Evolutionary conservation across 306 rosid species (phyloP).

Genomic region (Sechiopsis laciniata): DNA sequence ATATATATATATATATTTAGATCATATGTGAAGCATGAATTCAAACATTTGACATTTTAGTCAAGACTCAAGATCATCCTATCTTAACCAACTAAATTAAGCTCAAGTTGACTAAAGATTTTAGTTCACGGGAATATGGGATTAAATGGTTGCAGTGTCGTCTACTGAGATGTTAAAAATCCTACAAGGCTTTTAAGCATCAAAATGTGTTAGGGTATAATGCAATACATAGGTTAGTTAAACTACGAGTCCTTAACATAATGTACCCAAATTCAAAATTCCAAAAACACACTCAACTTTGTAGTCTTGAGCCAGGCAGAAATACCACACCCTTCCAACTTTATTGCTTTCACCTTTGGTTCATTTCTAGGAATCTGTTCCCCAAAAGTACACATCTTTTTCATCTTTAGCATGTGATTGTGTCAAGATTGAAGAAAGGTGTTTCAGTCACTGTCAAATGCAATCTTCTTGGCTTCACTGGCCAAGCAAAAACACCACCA

Average conservation of each 20-base stretch:
- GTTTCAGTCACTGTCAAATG: conserved; percentile 18
- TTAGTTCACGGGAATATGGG: neutral
- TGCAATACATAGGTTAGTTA: neutral
- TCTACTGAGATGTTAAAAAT: neutral
- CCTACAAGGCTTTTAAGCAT: neutral
- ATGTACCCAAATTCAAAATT: conserved; percentile 13
- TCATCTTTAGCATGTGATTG: conserved; percentile 18
- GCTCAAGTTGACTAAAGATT: neutral
- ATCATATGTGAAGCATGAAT: neutral
- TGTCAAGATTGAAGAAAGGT: conserved; percentile 18
- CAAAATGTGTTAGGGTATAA: neutral
- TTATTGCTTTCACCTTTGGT: conserved; percentile 15
- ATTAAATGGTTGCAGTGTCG: neutral
- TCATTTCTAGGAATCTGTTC: conserved; percentile 15
- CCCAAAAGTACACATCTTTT: conserved; percentile 22
- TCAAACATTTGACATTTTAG: neutral
- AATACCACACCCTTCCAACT: conserved; percentile 16
- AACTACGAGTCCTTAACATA: neutral
- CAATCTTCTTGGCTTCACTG: conserved; percentile 20
- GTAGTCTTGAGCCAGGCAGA: neutral
- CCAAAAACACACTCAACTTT: neutral
- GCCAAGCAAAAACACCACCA: conserved; percentile 22
- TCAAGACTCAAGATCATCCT: neutral
- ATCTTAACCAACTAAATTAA: neutral
- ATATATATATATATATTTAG: too few species aligned